phyloP scores from a whole-genome alignment of 805 yeast species.

The Wickerhamiella slavikovae region DNA sequence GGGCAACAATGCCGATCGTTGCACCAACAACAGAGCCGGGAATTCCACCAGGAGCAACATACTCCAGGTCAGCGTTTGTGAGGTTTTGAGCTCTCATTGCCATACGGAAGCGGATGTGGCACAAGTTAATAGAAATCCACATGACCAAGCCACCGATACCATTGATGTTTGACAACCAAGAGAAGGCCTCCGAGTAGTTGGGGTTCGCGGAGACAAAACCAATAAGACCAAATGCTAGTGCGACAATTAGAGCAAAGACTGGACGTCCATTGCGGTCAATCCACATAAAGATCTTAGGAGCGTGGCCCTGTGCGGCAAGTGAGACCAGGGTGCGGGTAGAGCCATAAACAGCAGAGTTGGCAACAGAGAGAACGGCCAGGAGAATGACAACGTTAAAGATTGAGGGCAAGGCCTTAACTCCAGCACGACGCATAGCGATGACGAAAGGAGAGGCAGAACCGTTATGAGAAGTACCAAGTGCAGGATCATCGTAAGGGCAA shows the following conservation, averaged over 20 bases:
- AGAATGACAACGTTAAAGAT: conserved; percentile 52
- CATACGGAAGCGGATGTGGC: conserved; percentile 47
- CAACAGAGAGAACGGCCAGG: conserved; percentile 51
- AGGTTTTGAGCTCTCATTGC: conserved; percentile 48
- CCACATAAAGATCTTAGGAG: conserved; percentile 41
- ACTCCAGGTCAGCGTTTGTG: conserved; percentile 44
- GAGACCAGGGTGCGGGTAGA: conserved; percentile 50
- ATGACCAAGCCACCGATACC: conserved; percentile 58
- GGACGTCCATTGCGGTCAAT: conserved; percentile 70
- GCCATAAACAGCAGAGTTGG: conserved; percentile 50
- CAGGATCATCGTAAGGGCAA: conserved; percentile 40
- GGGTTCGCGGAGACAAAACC: conserved; percentile 44
- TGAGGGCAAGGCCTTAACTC: conserved; percentile 45
- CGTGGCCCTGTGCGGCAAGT: conserved; percentile 43
- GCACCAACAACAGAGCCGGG: conserved; percentile 47
- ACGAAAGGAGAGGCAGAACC: conserved; percentile 58
- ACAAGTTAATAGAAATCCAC: conserved; percentile 55
- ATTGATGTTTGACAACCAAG: conserved; percentile 59
- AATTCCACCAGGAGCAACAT: conserved; percentile 45
- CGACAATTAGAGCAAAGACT: conserved; percentile 35
- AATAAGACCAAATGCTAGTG: conserved; percentile 30
- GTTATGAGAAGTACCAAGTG: conserved; percentile 32
- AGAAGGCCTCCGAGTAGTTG: conserved; percentile 30
- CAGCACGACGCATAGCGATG: conserved; percentile 46
- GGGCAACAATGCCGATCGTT: conserved; percentile 34